phyloP scores from a whole-genome alignment of 176 grass and related monocot species.

The Cenchrus fungigraminus region DNA sequence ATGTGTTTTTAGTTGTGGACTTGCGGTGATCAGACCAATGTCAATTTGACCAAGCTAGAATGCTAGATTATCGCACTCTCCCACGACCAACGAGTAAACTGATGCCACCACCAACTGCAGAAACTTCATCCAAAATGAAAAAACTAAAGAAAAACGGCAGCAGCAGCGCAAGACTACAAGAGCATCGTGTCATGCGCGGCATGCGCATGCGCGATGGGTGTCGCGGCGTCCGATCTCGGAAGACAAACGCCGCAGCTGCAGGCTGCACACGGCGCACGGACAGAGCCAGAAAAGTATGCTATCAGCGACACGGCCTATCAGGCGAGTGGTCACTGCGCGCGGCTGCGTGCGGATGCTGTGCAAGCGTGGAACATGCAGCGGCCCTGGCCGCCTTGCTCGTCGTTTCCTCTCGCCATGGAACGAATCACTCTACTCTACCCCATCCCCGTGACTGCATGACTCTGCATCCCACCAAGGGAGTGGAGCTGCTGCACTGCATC shows the following conservation, averaged over 20 bases:
- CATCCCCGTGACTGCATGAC: not conserved
- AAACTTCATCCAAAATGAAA: too few relatives aligned
- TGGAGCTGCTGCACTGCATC: not conserved
- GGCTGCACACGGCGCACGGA: not conserved
- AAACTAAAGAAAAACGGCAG: too few relatives aligned
- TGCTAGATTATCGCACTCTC: too few relatives aligned
- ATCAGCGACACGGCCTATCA: not conserved
- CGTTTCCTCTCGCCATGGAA: not conserved
- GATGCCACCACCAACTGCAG: too few relatives aligned
- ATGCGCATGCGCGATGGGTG: constrained; percentile 12
- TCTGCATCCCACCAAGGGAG: not conserved
- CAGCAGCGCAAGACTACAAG: too few relatives aligned
- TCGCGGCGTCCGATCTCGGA: not conserved
- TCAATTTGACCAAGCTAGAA: too few relatives aligned
- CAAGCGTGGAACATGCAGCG: too few relatives aligned
- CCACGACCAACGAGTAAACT: too few relatives aligned
- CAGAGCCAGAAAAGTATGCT: not conserved
- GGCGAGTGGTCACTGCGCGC: not conserved
- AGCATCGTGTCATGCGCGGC: too few relatives aligned
- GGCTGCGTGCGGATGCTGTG: too few relatives aligned
- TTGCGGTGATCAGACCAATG: too few relatives aligned
- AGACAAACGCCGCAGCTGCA: not conserved
- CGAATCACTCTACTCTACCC: not conserved
- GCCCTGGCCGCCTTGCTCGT: not conserved
- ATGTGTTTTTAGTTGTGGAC: too few relatives aligned